These are phyloP conservation scores for Sanghuangporus sanghuang DNA, from an alignment of 1,284 basidiomycete species.

Conservation along the genomic window DNA sequence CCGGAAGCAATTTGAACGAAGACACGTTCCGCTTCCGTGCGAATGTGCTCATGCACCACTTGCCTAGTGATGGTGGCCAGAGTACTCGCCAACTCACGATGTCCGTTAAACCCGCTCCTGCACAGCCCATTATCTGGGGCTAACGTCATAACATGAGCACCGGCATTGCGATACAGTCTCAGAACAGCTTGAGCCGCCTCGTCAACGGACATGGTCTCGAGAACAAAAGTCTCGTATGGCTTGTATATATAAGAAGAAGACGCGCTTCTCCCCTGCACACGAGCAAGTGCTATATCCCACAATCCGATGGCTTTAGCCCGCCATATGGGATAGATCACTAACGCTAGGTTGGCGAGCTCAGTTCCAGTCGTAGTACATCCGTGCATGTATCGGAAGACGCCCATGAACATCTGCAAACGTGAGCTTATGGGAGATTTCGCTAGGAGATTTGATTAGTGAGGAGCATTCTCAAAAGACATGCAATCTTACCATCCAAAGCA, in stretches of 20 bases:
- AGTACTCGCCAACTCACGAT: constrained; percentile 25
- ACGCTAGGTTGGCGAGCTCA: constrained; percentile 54
- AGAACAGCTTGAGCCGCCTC: constrained; percentile 39
- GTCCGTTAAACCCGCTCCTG: not conserved
- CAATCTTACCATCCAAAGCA: constrained; percentile 35
- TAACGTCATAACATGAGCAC: not conserved
- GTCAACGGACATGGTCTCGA: constrained; percentile 45
- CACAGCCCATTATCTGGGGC: not conserved
- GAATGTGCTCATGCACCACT: constrained; percentile 45
- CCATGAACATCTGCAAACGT: constrained; percentile 45
- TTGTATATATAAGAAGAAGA: constrained; percentile 28
- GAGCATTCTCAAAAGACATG: not conserved
- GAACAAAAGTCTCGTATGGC: constrained; percentile 49
- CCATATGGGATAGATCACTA: constrained; percentile 43
- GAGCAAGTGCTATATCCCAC: constrained; percentile 30
- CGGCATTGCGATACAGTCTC: constrained; percentile 22
- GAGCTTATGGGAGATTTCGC: constrained; percentile 36
- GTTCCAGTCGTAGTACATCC: constrained; percentile 34
- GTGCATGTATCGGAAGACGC: constrained; percentile 39
- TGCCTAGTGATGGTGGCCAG: constrained; percentile 45
- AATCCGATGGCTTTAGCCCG: constrained; percentile 30
- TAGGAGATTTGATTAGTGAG: constrained; percentile 17
- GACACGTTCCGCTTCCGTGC: constrained; percentile 41
- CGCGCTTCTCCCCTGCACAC: constrained; percentile 27
- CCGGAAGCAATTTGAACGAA: constrained; percentile 46